A percentile compares a stretch with the other conserved stretches of the same genome.
Evolutionary conservation across 140 eudicot genomes (phyloP).

Genomic region (Oenanthe javanica): DNA sequence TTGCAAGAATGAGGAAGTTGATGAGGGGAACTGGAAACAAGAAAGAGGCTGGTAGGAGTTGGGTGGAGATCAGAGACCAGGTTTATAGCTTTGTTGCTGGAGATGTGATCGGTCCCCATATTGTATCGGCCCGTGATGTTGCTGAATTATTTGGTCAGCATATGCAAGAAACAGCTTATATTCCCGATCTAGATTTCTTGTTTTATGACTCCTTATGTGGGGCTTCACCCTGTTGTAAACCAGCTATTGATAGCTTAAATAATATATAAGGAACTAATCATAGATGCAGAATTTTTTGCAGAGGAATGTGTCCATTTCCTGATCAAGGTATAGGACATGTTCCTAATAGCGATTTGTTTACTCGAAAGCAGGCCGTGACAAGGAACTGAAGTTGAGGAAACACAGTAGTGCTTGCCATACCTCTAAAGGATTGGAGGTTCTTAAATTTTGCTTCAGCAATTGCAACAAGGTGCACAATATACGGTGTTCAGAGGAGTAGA

Average conservation of each 20-base stretch:
- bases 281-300: not conserved
- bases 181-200: constrained; percentile 25
- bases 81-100: constrained; percentile 66
- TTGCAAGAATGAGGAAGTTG: constrained; percentile 60
- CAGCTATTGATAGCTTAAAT: not conserved
- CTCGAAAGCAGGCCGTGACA: constrained; percentile 13
- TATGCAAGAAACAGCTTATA: constrained; percentile 26
- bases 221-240: not conserved
- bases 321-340: constrained; percentile 22
- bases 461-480: constrained; percentile 19
- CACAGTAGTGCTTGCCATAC: not conserved
- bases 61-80: constrained; percentile 62
- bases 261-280: not conserved
- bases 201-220: constrained; percentile 22
- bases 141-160: constrained; percentile 41
- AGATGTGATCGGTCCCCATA: constrained; percentile 39
- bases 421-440: constrained; percentile 14
- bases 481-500: not conserved
- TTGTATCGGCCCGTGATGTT: constrained; percentile 34
- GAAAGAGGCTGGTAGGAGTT: constrained; percentile 86
- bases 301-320: not conserved
- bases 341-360: constrained; percentile 19
- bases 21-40: constrained; percentile 42
- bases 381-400: not conserved
- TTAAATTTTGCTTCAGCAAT: constrained; percentile 35